Evolutionary conservation across 805 yeast species (phyloP).

Genomic region (Komagataella populi): DNA sequence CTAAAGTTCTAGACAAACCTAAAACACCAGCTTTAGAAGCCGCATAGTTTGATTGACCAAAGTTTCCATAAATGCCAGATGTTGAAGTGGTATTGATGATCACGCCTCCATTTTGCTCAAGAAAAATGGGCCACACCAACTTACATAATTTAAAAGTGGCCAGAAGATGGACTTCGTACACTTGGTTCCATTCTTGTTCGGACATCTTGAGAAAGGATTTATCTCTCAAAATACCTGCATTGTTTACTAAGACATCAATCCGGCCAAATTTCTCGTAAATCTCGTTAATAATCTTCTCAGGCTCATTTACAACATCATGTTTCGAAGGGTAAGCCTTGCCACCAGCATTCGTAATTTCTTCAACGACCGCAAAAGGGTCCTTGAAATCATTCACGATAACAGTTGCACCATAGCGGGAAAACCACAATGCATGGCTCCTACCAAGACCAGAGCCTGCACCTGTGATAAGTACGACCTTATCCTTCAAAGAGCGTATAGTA

Average conservation of each 20-base stretch:
- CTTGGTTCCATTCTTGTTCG: constrained; percentile 71
- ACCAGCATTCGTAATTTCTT: constrained; percentile 59
- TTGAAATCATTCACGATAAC: constrained; percentile 86
- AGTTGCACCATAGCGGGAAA: constrained; percentile 88
- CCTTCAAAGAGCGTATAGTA: constrained; percentile 48
- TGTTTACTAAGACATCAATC: constrained; percentile 76
- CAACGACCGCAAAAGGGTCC: constrained; percentile 61
- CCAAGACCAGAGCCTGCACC: constrained; percentile 97
- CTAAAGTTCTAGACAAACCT: constrained; percentile 75
- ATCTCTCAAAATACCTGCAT: constrained; percentile 92
- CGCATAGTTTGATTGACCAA: constrained; percentile 94
- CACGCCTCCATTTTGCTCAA: constrained; percentile 66
- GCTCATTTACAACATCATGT: constrained; percentile 68
- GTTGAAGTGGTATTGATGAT: constrained; percentile 88
- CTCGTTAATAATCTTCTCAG: constrained; percentile 62
- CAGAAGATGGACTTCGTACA: constrained; percentile 65
- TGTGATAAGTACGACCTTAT: constrained; percentile 80
- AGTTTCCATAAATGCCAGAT: constrained; percentile 94
- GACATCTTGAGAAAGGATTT: constrained; percentile 76
- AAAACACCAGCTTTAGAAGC: constrained; percentile 85
- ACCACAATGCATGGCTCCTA: constrained; percentile 70
- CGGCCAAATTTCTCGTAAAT: constrained; percentile 70
- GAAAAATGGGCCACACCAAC: constrained; percentile 86
- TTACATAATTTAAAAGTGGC: constrained; percentile 76
- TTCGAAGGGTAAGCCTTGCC: constrained; percentile 67